These are phyloP conservation scores for Lipomyces sp. DNA, from an alignment of 805 yeast species.

Conservation along the genomic window DNA sequence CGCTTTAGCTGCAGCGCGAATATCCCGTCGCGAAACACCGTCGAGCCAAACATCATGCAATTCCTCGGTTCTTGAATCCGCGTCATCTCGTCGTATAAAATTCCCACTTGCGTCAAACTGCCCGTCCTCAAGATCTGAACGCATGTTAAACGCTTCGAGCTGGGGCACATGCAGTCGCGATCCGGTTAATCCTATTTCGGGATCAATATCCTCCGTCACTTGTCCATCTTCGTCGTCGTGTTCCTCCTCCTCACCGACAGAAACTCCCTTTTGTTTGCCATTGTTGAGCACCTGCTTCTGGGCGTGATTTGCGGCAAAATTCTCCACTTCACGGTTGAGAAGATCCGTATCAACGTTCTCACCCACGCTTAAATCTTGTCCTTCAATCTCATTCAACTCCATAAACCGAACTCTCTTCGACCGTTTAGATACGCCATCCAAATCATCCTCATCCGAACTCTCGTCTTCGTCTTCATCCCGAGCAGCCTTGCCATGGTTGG, in stretches of 20 bases:
- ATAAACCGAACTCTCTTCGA: constrained; percentile 41
- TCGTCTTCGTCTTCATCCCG: constrained; percentile 38
- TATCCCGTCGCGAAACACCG: constrained; percentile 48
- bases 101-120: constrained; percentile 65
- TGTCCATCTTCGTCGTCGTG: constrained; percentile 28
- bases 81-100: constrained; percentile 51
- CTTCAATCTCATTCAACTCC: constrained; percentile 50
- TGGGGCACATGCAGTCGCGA: constrained; percentile 46
- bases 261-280: constrained; percentile 3
- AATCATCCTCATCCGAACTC: constrained; percentile 38
- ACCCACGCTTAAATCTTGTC: constrained; percentile 33
- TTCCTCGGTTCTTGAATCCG: constrained; percentile 40
- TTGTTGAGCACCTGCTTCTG: constrained; percentile 12
- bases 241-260: not conserved
- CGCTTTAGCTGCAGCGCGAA: constrained; percentile 48
- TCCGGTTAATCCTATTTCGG: constrained; percentile 32
- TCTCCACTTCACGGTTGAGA: constrained; percentile 33
- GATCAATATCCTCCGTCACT: constrained; percentile 31
- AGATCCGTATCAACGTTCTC: constrained; percentile 16
- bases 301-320: constrained; percentile 23
- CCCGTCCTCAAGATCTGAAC: constrained; percentile 63
- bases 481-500: constrained; percentile 20
- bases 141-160: constrained; percentile 66
- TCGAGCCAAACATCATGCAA: constrained; percentile 51
- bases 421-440: constrained; percentile 40